A percentile compares a stretch with the other conserved stretches of the same genome.
Evolutionary conservation across 2,329 filamentous ascomycete species (phyloP).

Genomic region (Penicillium sp.): DNA sequence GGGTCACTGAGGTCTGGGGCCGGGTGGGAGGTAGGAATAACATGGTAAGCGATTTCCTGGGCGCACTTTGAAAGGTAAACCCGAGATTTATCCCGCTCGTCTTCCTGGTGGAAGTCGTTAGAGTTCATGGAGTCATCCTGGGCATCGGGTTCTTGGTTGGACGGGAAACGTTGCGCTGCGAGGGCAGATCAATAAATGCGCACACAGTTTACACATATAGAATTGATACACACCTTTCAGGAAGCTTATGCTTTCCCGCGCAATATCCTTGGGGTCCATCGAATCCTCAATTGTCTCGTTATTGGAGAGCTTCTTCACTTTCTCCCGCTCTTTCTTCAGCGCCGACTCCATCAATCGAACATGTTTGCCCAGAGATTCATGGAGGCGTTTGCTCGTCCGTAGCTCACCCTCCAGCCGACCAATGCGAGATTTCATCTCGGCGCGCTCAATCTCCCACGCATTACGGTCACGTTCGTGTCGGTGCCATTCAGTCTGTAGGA

Average conservation of each 20-base stretch:
- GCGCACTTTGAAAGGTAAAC: conserved; percentile 61
- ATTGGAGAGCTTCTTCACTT: conserved; percentile 54
- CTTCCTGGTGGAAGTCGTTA: conserved; percentile 52
- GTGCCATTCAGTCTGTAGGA: conserved; percentile 98
- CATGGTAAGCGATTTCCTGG: conserved; percentile 63
- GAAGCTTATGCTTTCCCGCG: conserved; percentile 42
- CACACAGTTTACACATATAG: neutral
- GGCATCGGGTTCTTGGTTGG: conserved; percentile 50
- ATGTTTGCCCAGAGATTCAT: conserved; percentile 85
- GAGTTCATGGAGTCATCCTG: conserved; percentile 41
- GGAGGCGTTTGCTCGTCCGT: conserved; percentile 77
- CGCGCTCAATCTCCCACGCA: conserved; percentile 97
- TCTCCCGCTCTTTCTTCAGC: conserved; percentile 72
- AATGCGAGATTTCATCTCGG: conserved; percentile 98
- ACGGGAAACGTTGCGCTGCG: conserved; percentile 44
- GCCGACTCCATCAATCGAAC: conserved; percentile 84
- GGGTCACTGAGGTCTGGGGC: conserved; percentile 48
- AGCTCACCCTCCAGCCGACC: conserved; percentile 87
- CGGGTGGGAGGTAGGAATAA: conserved; percentile 60
- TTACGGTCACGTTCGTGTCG: conserved; percentile 96
- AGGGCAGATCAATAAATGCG: conserved; percentile 3
- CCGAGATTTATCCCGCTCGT: conserved; percentile 58
- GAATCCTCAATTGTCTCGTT: conserved; percentile 48
- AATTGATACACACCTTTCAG: conserved; percentile 34
- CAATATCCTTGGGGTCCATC: conserved; percentile 44